These are phyloP conservation scores for Desmodesmus armatus DNA, from an alignment of 139 green algal species.

Conservation along the genomic window DNA sequence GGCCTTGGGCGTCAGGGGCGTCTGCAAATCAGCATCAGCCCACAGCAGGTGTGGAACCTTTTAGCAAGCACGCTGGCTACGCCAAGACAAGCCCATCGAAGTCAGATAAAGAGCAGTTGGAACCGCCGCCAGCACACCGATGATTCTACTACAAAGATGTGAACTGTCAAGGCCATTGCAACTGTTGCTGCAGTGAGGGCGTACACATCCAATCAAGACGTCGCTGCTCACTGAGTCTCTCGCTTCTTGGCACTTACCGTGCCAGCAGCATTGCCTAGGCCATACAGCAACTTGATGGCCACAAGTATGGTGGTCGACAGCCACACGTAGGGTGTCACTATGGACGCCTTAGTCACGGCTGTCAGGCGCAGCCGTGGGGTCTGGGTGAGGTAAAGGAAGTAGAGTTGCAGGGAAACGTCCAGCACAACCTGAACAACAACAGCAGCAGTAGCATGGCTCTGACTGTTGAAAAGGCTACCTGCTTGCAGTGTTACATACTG, in stretches of 20 bases:
- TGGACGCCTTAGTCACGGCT: not conserved
- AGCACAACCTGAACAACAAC: conserved; percentile 18
- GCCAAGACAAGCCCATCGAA: too few species aligned
- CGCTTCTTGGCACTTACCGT: too few species aligned
- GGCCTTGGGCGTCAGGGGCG: conserved; percentile 3
- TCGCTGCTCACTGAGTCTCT: not conserved
- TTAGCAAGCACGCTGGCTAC: too few species aligned
- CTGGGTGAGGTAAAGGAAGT: not conserved
- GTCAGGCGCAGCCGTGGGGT: not conserved
- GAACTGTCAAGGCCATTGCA: not conserved
- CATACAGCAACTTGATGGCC: conserved; percentile 40
- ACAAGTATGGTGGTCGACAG: conserved; percentile 12
- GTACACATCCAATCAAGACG: not conserved
- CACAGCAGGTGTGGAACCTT: too few species aligned
- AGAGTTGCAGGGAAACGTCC: conserved; percentile 15
- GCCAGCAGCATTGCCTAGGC: not conserved
- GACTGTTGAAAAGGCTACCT: too few species aligned
- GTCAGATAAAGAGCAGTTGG: too few species aligned
- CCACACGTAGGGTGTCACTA: not conserved
- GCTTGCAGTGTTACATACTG: too few species aligned
- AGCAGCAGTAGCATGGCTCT: not conserved
- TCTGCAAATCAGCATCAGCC: too few species aligned
- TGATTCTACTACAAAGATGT: too few species aligned
- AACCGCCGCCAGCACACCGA: too few species aligned
- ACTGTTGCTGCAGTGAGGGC: not conserved